phyloP scores from a whole-genome alignment of 2,329 filamentous ascomycete species.

The Sordariomycetes sp. region DNA sequence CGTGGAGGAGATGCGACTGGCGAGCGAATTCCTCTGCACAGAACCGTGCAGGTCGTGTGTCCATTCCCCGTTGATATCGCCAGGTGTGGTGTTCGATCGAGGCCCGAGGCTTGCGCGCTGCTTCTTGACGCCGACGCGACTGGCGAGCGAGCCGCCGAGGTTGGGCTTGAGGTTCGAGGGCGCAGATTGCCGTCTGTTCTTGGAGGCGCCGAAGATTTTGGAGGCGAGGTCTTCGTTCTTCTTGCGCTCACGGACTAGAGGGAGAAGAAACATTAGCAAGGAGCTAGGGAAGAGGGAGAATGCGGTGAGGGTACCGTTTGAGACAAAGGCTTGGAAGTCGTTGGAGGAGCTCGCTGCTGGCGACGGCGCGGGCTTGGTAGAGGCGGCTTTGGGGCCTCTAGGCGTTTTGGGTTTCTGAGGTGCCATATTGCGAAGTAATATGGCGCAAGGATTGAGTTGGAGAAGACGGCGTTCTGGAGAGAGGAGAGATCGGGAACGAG shows the following conservation, averaged over 20 bases:
- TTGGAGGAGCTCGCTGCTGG: constrained; percentile 20
- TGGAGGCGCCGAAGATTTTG: constrained; percentile 55
- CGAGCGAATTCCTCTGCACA: constrained; percentile 31
- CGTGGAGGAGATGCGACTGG: constrained; percentile 34
- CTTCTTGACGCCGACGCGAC: constrained; percentile 65
- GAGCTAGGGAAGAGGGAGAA: neutral
- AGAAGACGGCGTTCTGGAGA: too few species aligned
- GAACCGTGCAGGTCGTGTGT: constrained; percentile 58
- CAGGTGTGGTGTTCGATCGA: constrained; percentile 25
- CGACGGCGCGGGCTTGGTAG: too few species aligned
- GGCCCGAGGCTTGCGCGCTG: constrained; percentile 15
- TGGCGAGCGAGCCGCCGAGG: constrained; percentile 52
- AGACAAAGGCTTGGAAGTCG: constrained; percentile 47
- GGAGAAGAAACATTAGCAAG: constrained; percentile 4
- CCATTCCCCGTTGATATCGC: constrained; percentile 60
- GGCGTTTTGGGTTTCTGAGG: too few species aligned
- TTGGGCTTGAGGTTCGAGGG: constrained; percentile 36
- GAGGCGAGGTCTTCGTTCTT: constrained; percentile 64
- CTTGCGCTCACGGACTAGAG: constrained; percentile 55
- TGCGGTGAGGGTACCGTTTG: constrained; percentile 29
- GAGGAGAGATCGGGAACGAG: too few species aligned
- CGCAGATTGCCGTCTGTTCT: constrained; percentile 49
- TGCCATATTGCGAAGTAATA: too few species aligned
- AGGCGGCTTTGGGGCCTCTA: too few species aligned
- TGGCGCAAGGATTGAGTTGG: too few species aligned